Conservation (phyloP, 257 asterid species). For the Fraxinus anomala region DNA sequence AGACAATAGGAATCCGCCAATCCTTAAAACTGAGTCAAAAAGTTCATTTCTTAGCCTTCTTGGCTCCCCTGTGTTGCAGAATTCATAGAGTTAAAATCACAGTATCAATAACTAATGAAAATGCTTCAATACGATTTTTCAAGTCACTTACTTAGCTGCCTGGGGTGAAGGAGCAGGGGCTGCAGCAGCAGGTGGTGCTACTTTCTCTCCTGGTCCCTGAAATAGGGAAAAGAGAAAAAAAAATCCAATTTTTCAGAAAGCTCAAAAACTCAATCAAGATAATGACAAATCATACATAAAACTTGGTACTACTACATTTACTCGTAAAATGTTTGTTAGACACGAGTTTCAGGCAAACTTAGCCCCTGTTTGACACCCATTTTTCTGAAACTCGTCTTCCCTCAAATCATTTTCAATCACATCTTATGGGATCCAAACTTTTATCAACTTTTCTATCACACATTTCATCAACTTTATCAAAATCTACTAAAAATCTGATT, state of each 20-base stretch:
- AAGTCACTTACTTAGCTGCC: constrained; percentile 38
- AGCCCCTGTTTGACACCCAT: too few species aligned
- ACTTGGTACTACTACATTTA: too few species aligned
- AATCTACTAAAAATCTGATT: too few species aligned
- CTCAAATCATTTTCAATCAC: too few species aligned
- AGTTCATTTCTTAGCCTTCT: constrained; percentile 47
- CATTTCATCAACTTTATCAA: too few species aligned
- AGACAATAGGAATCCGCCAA: not conserved
- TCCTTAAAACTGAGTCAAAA: not conserved
- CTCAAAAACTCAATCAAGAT: not conserved
- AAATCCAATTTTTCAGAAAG: not conserved
- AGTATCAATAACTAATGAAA: not conserved
- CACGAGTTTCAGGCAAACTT: not conserved
- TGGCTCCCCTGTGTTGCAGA: constrained; percentile 30
- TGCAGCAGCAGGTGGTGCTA: constrained; percentile 35
- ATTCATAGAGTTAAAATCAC: not conserved
- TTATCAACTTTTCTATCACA: too few species aligned
- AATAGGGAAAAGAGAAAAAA: not conserved
- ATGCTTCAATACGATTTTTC: not conserved
- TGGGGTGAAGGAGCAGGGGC: constrained; percentile 39
- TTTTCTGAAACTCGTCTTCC: too few species aligned
- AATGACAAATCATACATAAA: not conserved
- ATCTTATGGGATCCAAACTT: too few species aligned
- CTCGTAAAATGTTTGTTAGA: too few species aligned
- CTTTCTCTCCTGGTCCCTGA: constrained; percentile 55